phyloP scores from a whole-genome alignment of 2,329 filamentous ascomycete species.

The Trichoderma koningiopsis region DNA sequence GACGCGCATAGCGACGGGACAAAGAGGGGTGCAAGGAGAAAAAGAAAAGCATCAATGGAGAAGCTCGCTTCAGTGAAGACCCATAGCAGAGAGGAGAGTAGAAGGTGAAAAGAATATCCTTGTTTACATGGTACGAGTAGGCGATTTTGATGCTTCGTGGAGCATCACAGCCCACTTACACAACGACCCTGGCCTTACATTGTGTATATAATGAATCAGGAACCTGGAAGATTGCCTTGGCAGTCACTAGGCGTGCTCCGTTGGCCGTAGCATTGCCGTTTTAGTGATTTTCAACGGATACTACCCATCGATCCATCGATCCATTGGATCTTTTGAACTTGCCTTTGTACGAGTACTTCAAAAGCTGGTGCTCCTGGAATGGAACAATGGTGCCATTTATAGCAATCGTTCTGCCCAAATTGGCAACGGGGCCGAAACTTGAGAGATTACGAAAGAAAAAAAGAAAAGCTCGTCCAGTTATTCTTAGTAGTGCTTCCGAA shows the following conservation, averaged over 20 bases:
- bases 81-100: not conserved
- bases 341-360: not conserved
- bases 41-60: not conserved
- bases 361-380: not conserved
- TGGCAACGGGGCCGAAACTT: slow-evolving; percentile 12
- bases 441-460: not conserved
- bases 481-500: not conserved
- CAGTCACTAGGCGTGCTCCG: not conserved
- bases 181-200: not conserved
- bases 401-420: not conserved
- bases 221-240: not conserved
- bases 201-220: not conserved
- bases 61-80: not conserved
- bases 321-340: not conserved
- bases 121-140: not conserved
- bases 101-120: not conserved
- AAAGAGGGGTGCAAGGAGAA: not conserved
- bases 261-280: not conserved
- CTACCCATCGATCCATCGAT: not conserved
- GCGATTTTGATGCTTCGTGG: not conserved
- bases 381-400: not conserved
- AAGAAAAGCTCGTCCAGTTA: not conserved
- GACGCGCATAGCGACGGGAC: slow-evolving; percentile 13
- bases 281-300: not conserved
- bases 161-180: not conserved